phyloP scores from a whole-genome alignment of 257 asterid genomes.

The Catharanthus roseus region DNA sequence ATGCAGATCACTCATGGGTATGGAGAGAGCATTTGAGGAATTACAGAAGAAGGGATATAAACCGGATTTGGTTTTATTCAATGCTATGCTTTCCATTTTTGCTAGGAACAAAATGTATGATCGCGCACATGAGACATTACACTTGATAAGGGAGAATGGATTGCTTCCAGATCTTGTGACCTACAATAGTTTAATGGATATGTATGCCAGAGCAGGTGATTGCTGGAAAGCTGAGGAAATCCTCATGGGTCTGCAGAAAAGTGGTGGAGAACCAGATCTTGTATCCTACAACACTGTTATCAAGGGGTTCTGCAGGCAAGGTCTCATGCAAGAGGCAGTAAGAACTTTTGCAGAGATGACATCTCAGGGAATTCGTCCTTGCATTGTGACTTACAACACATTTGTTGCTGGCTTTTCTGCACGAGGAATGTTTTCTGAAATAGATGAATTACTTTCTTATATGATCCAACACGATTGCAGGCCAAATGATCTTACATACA shows the following conservation, averaged over 20 bases:
- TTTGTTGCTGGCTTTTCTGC: constrained; percentile 76
- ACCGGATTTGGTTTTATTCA: constrained; percentile 73
- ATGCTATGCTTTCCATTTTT: constrained; percentile 75
- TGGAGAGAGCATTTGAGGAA: constrained; percentile 93
- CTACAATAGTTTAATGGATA: constrained; percentile 88
- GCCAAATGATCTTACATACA: constrained; percentile 83
- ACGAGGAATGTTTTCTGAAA: constrained; percentile 65
- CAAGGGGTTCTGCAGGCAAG: constrained; percentile 91
- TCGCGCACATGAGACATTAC: constrained; percentile 68
- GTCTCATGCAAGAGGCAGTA: constrained; percentile 84
- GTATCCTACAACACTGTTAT: constrained; percentile 91
- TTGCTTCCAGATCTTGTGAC: constrained; percentile 77
- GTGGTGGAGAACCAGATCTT: constrained; percentile 70
- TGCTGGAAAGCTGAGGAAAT: constrained; percentile 96
- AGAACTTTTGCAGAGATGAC: constrained; percentile 71
- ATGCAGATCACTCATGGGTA: constrained; percentile 66
- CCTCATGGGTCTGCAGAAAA: constrained; percentile 49
- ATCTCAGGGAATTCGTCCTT: constrained; percentile 63
- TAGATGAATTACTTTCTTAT: constrained; percentile 58
- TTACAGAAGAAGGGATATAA: constrained; percentile 65
- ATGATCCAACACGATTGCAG: constrained; percentile 78
- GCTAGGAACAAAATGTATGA: constrained; percentile 74
- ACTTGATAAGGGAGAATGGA: constrained; percentile 55
- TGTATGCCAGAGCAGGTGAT: constrained; percentile 89
- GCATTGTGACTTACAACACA: constrained; percentile 80